Base-by-base conservation (phyloP, 768 basidiomycete species). In the Boletus bicolor region DNA sequence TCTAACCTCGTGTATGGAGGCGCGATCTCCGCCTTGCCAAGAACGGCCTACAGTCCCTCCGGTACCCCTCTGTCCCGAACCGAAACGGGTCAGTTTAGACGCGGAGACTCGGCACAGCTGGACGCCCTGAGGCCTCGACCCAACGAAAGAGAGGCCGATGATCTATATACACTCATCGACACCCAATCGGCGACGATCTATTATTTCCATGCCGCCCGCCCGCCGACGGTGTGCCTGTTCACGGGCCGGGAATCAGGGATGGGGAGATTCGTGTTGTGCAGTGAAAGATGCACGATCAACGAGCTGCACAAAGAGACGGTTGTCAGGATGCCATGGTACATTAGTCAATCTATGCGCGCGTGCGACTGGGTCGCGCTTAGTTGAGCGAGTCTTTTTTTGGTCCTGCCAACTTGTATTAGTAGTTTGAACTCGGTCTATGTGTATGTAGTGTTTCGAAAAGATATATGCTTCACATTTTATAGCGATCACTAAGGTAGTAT, bases 251-350 rank as follows among this genome's bases (percentile, higher is more conserved):
- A 67, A 34, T 55, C 59, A 0, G 66, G 66, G 35, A 43, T 66
- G 44, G 64, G 66, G 34, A 57, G 64, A 21, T 68, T 60, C 17
- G 51, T 63, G 43, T 24, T 68, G 51, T 68, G 63, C 19, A 57
- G 57, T 4, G 68, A 68, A 41, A 39, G 42, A 24, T 68, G 66
- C 35, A 41, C 44, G 4, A n/a, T n/a, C 14, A 65, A 60, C 44
- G 55, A 68, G 24, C 39, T 67, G 34, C 62, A 61, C 51, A 69
- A 64, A 34, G 68, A 66, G 34, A 55, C 65, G 5, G 68, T 67
- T 24, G 6, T 69, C 42, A 56, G 62, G 44, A 67, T 68, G 62
- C 56, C 62, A 9, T 65, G 49, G 54, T 46, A 60, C 42, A 41
- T 69, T 4, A 59, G 59, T 32, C 46, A 50, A 19, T 44, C 28